These are phyloP conservation scores for Aspergillus brunneoviolaceus DNA, from an alignment of 2,329 filamentous ascomycete species.

Conservation along the genomic window DNA sequence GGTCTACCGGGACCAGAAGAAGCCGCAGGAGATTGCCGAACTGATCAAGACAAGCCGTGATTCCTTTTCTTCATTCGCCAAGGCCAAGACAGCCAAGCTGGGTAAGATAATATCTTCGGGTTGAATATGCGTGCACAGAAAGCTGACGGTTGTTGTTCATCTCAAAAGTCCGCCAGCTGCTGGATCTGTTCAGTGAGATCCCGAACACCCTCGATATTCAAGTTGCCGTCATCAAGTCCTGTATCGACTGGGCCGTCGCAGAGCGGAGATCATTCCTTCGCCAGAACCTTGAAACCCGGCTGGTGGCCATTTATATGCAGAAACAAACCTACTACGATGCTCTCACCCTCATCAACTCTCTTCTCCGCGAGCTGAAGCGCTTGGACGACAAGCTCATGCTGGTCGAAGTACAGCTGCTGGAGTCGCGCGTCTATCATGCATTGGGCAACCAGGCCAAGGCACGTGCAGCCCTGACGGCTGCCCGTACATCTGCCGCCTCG, in stretches of 20 bases:
- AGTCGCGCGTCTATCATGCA: conserved; percentile 96
- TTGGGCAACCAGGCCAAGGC: conserved; percentile 96
- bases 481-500: conserved; percentile 90
- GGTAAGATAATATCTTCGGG: conserved; percentile 57
- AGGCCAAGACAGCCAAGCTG: conserved; percentile 97
- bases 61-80: conserved; percentile 92
- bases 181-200: conserved; percentile 92
- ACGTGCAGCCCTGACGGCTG: conserved; percentile 88
- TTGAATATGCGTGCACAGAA: not conserved
- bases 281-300: conserved; percentile 94
- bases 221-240: conserved; percentile 93
- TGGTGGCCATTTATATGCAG: conserved; percentile 91
- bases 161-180: conserved; percentile 79
- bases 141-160: conserved; percentile 4
- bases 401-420: conserved; percentile 95
- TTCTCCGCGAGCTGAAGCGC: conserved; percentile 94
- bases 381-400: conserved; percentile 97
- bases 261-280: conserved; percentile 94
- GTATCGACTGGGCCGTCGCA: conserved; percentile 97
- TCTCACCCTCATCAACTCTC: conserved; percentile 91
- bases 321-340: conserved; percentile 98
- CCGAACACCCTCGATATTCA: conserved; percentile 94
- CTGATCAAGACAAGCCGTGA: conserved; percentile 87
- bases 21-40: conserved; percentile 79
- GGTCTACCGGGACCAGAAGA: conserved; percentile 81